Conservation (phyloP, 2,329 filamentous ascomycete species). For the Elsinoe arachidis region DNA sequence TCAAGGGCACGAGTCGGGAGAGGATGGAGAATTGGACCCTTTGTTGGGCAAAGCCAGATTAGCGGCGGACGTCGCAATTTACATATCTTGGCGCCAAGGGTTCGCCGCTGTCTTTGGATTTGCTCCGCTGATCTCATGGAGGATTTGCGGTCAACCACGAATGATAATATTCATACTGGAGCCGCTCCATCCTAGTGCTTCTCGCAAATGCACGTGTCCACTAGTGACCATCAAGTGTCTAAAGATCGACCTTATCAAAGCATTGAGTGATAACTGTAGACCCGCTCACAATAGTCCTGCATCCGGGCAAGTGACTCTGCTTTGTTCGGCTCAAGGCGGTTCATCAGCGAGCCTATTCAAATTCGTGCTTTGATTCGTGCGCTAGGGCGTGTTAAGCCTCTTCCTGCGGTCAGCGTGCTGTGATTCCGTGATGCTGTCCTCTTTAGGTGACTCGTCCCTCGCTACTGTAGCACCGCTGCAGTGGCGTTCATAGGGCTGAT, state of each 20-base stretch:
- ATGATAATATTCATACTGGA: not conserved
- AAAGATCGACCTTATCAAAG: not conserved
- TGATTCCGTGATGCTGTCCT: no score
- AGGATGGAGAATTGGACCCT: not conserved
- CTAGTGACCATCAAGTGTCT: no score
- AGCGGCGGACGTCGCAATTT: conserved; percentile 8
- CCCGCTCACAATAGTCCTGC: not conserved
- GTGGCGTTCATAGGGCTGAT: no score
- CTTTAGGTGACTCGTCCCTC: no score
- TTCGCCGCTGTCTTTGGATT: not conserved
- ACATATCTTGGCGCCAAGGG: not conserved
- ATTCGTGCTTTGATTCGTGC: no score
- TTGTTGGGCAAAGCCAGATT: not conserved
- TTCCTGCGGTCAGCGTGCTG: no score
- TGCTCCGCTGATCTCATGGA: not conserved
- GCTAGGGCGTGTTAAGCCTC: no score
- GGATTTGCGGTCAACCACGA: not conserved
- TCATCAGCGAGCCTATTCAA: no score
- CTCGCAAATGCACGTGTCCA: no score
- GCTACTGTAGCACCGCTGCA: no score
- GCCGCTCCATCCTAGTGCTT: not conserved
- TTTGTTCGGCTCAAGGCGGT: no score
- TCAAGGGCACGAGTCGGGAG: not conserved
- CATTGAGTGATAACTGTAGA: not conserved
- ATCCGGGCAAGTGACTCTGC: not conserved